Percentiles rank a stretch among this genome's conserved stretches.
Evolutionary conservation across 495 filamentous ascomycete species (phyloP).

Genomic region (Penicillium dipodomyicola): DNA sequence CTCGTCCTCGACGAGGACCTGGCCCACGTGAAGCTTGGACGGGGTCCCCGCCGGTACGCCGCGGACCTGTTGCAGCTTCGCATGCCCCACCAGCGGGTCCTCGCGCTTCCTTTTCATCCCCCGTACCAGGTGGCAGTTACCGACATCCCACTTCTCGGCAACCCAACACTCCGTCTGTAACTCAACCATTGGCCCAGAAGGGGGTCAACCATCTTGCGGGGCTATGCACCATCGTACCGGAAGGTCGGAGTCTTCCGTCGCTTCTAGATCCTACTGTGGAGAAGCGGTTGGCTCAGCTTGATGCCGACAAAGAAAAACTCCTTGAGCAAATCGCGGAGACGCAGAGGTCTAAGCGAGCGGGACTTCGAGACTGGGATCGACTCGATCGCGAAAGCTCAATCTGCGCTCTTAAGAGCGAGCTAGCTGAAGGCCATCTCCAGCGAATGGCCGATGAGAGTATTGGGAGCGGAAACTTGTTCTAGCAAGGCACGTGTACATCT

Average conservation of each 20-base stretch:
- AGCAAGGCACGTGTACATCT: conserved; percentile 1
- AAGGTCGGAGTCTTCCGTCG: conserved; percentile 45
- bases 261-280: conserved; percentile 40
- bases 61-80: conserved; percentile 33
- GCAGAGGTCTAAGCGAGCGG: conserved; percentile 50
- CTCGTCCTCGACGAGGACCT: conserved; percentile 53
- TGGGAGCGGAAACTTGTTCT: conserved; percentile 46
- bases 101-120: conserved; percentile 37
- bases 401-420: conserved; percentile 56
- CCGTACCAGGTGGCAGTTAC: conserved; percentile 29
- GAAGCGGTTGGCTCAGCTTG: conserved; percentile 51
- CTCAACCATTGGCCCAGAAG: conserved; percentile 51
- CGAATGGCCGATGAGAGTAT: conserved; percentile 54
- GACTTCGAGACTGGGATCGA: conserved; percentile 58
- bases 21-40: conserved; percentile 39
- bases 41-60: conserved; percentile 37
- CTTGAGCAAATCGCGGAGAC: conserved; percentile 55
- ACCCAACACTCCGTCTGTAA: conserved; percentile 46
- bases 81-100: conserved; percentile 44
- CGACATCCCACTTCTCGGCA: conserved; percentile 46
- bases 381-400: conserved; percentile 58
- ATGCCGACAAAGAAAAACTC: conserved; percentile 55
- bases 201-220: conserved; percentile 52
- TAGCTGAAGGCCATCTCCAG: conserved; percentile 61
- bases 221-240: conserved; percentile 50